Conservation (phyloP, 176 grass and related monocot species). For the Carex myosuroides region DNA sequence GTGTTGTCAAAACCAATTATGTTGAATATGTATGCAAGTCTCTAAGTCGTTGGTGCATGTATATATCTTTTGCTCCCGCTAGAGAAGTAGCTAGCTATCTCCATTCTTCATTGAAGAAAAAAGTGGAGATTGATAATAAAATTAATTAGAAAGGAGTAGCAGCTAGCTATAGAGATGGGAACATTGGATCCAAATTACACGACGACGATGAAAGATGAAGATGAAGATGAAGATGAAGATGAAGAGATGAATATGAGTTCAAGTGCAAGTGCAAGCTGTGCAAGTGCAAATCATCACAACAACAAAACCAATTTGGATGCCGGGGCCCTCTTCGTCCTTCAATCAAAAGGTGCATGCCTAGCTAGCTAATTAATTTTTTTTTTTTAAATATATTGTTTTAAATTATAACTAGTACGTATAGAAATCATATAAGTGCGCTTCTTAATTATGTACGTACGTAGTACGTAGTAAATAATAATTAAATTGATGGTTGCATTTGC, state of each 20-base stretch:
- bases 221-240: slow-evolving; percentile 33
- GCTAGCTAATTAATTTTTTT: too few species aligned
- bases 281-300: slow-evolving; percentile 23
- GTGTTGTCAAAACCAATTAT: too few species aligned
- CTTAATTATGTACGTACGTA: too few species aligned
- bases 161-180: not conserved
- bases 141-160: too few species aligned
- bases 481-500: too few species aligned
- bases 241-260: slow-evolving; percentile 35
- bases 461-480: too few species aligned
- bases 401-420: too few species aligned
- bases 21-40: too few species aligned
- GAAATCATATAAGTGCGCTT: too few species aligned
- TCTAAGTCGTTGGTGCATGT: too few species aligned
- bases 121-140: not conserved
- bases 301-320: slow-evolving; percentile 61
- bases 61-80: too few species aligned
- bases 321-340: slow-evolving; percentile 81
- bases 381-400: too few species aligned
- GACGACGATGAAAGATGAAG: slow-evolving; percentile 32
- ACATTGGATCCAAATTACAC: not conserved
- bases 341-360: slow-evolving; percentile 50
- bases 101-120: not conserved
- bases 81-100: not conserved
- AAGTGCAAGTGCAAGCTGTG: slow-evolving; percentile 24